Conservation (phyloP, 1,284 basidiomycete species). For the Xerocomus nothofagi region DNA sequence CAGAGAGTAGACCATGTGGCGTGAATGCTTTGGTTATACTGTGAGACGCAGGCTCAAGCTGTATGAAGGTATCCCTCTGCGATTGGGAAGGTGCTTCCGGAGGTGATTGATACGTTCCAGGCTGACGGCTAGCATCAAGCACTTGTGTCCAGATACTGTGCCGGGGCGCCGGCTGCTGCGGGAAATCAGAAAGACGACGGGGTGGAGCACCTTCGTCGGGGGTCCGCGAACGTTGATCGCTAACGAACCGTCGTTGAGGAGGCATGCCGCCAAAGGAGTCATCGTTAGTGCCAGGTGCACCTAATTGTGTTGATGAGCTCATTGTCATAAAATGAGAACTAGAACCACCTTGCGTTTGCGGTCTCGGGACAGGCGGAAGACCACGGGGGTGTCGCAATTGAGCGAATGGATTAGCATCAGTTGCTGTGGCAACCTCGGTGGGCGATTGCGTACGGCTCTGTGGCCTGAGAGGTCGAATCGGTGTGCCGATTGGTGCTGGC, state of each 20-base stretch:
- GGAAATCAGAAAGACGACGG: constrained; percentile 52
- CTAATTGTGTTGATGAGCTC: constrained; percentile 20
- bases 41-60: constrained; percentile 71
- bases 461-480: constrained; percentile 31
- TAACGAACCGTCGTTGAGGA: constrained; percentile 41
- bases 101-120: constrained; percentile 39
- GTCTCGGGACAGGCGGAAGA: constrained; percentile 44
- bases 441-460: constrained; percentile 34
- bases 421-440: constrained; percentile 30
- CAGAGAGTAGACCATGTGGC: constrained; percentile 91
- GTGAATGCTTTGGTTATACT: constrained; percentile 91
- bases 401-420: constrained; percentile 36
- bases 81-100: constrained; percentile 35
- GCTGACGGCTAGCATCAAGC: constrained; percentile 66
- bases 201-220: constrained; percentile 42
- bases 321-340: not conserved
- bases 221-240: constrained; percentile 48
- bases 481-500: constrained; percentile 26
- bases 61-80: constrained; percentile 75
- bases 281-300: constrained; percentile 16
- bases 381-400: constrained; percentile 41
- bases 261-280: constrained; percentile 20
- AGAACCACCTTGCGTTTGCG: constrained; percentile 36
- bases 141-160: constrained; percentile 85
- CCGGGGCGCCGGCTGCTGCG: constrained; percentile 49